Evolutionary conservation across 805 yeast genomes (phyloP), one percentile per base, ranked within the genome.

Genomic region (Candida tibetensis): DNA sequence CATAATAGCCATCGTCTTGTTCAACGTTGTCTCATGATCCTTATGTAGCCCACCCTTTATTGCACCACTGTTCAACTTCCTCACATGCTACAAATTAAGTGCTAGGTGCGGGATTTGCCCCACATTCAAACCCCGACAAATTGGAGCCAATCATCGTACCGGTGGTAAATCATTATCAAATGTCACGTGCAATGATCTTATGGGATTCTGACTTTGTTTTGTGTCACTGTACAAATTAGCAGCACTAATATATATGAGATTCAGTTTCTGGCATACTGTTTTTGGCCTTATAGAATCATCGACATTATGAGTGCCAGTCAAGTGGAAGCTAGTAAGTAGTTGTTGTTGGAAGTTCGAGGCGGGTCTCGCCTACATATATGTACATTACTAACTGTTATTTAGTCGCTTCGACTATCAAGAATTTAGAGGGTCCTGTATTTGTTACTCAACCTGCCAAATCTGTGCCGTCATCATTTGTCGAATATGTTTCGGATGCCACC

Each of bases 381-480:
- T n/a, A 2, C n/a, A 17, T 25, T 37, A 41, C 38, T 41, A 43
- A 47, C 49, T 23, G 18, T 30, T 37, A 10, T 17, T 23, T 16
- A 63, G 68, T 67, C 31, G 53, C 69, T 29, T 40, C 55, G 32
- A 57, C 68, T 25, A 53, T 58, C 21, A 40, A 49, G 23, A 28
- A 36, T 12, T 52, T 57, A 8, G 55, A 50, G 13, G 69, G 68
- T 18, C 40, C 55, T 17, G 59, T 70, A n/a, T 74, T 64, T 45
- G 56, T 67, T 22, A 65, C 77, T 23, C 77, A 72, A 49, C 71
- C 72, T 14, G 67, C 75, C 15, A 72, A 74, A 50, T 56, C 76
- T 2, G 68, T 64, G 5, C 49, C 49, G 19, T 57, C 72, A 4
- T 33, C 59, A 6, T 62, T 67, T 43, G 47, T 69, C 5, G 42